phyloP scores from a whole-genome alignment of 2,329 filamentous ascomycete species.

The Phialophora verrucosa region DNA sequence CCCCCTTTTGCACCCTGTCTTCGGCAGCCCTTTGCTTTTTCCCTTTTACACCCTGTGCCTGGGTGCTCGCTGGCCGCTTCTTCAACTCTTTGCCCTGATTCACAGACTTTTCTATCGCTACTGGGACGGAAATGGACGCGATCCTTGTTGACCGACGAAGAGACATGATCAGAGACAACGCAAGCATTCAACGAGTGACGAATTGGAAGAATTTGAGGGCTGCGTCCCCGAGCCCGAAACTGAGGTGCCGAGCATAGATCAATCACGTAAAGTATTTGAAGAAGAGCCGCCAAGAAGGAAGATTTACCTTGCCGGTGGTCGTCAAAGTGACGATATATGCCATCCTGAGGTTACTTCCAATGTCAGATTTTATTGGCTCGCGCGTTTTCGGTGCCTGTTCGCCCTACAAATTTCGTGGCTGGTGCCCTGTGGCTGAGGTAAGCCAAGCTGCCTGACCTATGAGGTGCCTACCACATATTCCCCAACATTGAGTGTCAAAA shows the following conservation, averaged over 20 bases:
- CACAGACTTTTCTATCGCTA: background rate
- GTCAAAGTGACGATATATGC: constrained; percentile 18
- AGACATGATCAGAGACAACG: constrained; percentile 27
- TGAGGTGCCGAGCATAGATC: background rate
- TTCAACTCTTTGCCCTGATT: constrained; percentile 22
- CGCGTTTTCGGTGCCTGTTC: constrained; percentile 26
- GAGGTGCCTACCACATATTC: background rate
- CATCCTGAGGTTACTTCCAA: constrained; percentile 5
- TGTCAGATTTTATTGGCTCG: constrained; percentile 11
- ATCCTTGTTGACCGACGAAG: constrained; percentile 36
- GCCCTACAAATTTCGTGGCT: constrained; percentile 9
- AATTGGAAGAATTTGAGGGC: background rate
- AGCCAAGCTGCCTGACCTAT: constrained; percentile 23
- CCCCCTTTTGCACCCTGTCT: background rate
- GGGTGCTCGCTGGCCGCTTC: constrained; percentile 34
- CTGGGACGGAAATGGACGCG: constrained; percentile 8
- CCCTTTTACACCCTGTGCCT: constrained; percentile 20
- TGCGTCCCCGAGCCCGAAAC: background rate
- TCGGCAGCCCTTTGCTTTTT: constrained; percentile 32
- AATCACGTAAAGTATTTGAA: background rate
- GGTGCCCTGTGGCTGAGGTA: constrained; percentile 29
- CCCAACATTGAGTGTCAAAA: background rate
- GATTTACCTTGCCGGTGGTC: constrained; percentile 2
- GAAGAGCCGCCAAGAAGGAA: background rate
- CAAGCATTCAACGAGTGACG: constrained; percentile 28